Base-by-base conservation (phyloP, 352 stramenopile genomes). In the Phytophthora pluvialis region DNA sequence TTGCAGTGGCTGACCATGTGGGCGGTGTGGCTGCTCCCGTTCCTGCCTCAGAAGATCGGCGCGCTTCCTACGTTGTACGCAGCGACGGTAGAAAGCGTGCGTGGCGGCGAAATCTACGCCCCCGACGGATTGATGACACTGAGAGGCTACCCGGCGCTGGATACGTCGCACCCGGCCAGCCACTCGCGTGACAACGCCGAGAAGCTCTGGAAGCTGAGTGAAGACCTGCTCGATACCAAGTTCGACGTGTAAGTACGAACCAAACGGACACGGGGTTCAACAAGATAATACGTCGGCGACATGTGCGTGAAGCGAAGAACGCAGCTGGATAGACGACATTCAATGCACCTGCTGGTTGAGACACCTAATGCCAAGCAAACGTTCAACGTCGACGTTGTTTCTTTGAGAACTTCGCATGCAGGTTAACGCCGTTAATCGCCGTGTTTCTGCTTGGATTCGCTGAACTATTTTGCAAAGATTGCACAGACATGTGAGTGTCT, bases 1-100 rank as follows among this genome's bases (percentile, higher is more conserved):
- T 67, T 80, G 48, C 80, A 89, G 36, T 72, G 69, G 57, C 67
- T 83, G 18, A 67, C 57, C 10, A 86, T 81, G 70, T 80, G 77
- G n/a, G 67, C 64, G 21, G 48, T 65, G 50, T 60, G 59, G 51
- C 3, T 82, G 43, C 45, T 74, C 13, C 64, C 64, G 2, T 60
- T 73, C 40, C 39, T 83, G 4, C 75, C 71, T 29, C 46, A 70
- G 25, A 74, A 79, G 44, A 74, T 83, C 46, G 79, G 79, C 1
- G 77, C 77, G 12, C 46, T 89, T 4, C 81, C 79, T 2, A 76
- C 69, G 15, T 57, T 89, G 11, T 88, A 80, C 21, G 77, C 77
- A 3, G 82, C 80, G 3, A 81, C 74, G 2, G 76, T 61, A 46
- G 38, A 61, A 32, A 62, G 25, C 16, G 71, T 78, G 38, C 38